phyloP scores from a whole-genome alignment of 441 rosid species.

The Lagerstroemia fauriei region DNA sequence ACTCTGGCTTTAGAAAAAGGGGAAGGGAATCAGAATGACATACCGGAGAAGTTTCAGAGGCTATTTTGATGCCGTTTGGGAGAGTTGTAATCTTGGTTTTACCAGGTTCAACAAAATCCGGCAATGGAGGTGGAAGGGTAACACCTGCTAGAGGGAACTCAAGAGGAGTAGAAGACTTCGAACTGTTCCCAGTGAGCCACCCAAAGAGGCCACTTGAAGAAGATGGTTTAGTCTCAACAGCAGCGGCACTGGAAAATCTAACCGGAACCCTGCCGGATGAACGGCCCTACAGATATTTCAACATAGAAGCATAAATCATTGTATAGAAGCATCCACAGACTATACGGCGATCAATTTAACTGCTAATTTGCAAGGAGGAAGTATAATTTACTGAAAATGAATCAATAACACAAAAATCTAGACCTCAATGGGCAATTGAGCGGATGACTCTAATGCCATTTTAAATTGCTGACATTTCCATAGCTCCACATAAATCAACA shows the following conservation, averaged over 20 bases:
- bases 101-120: conserved; percentile 69
- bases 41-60: conserved; percentile 67
- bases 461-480: not conserved
- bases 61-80: conserved; percentile 71
- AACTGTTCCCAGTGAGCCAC: conserved; percentile 64
- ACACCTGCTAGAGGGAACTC: conserved; percentile 60
- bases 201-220: conserved; percentile 62
- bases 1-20: not conserved
- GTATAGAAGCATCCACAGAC: not conserved
- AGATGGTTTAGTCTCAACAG: conserved; percentile 55
- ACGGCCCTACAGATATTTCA: conserved; percentile 42
- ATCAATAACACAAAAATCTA: not conserved
- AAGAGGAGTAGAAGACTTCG: conserved; percentile 51
- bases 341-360: not conserved
- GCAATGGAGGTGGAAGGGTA: conserved; percentile 56
- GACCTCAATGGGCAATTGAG: not conserved
- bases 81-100: conserved; percentile 57
- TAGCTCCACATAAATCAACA: not conserved
- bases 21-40: not conserved
- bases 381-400: not conserved
- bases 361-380: no score
- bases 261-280: conserved; percentile 28
- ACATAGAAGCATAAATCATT: not conserved
- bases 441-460: not conserved
- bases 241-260: conserved; percentile 60